These are phyloP conservation scores for Dicorynia guianensis DNA, from an alignment of 306 rosid species.

Conservation along the genomic window DNA sequence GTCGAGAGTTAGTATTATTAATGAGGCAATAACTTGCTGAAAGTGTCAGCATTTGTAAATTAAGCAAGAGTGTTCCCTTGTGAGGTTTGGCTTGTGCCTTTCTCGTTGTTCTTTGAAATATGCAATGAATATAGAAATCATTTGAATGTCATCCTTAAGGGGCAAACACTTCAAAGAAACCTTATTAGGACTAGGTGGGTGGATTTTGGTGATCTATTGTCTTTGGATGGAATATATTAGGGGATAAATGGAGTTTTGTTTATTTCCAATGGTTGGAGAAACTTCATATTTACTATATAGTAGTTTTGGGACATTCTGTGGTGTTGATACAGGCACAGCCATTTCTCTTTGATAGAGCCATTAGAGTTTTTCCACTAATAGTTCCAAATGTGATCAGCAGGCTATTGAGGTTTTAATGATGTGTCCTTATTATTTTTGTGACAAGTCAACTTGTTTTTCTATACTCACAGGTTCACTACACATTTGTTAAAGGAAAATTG, in stretches of 20 bases:
- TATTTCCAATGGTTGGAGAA: constrained; percentile 30
- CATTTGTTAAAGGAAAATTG: constrained; percentile 76
- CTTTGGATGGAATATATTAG: background rate
- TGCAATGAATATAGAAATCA: background rate
- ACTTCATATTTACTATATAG: constrained; percentile 4
- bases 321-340: background rate
- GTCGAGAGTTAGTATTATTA: background rate
- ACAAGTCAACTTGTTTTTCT: constrained; percentile 5
- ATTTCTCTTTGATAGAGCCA: constrained; percentile 13
- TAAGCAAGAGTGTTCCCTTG: background rate
- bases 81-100: background rate
- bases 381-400: constrained; percentile 13
- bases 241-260: constrained; percentile 3
- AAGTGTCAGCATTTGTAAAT: background rate
- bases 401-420: constrained; percentile 3
- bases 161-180: too few species aligned
- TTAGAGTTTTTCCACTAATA: background rate
- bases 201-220: background rate
- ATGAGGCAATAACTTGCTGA: background rate
- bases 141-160: background rate
- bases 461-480: constrained; percentile 71
- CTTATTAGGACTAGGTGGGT: background rate
- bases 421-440: constrained; percentile 1
- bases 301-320: background rate
- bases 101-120: background rate